Conservation (phyloP, 2,329 filamentous ascomycete genomes). For the Pseudogymnoascus destructans region DNA sequence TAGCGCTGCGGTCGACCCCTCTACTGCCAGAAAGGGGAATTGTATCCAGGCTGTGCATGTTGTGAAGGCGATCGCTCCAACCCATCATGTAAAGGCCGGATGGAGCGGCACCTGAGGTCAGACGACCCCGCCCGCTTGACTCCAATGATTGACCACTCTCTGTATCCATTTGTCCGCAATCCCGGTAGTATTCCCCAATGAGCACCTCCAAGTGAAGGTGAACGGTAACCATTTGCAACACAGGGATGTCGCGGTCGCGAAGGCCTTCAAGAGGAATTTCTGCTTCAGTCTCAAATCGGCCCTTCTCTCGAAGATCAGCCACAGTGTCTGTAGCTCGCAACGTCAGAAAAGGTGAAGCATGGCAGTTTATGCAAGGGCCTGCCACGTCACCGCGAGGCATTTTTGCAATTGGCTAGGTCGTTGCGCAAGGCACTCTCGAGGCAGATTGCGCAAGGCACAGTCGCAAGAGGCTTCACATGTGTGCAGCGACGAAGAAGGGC, state of each 20-base stretch:
- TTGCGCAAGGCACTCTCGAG: too few species aligned
- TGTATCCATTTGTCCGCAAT: too few species aligned
- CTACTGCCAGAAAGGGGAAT: too few species aligned
- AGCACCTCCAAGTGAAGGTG: slow-evolving; percentile 6
- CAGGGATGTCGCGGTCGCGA: neutral
- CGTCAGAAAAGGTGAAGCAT: too few species aligned
- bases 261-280: neutral
- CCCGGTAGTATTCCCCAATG: neutral
- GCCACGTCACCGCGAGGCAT: too few species aligned
- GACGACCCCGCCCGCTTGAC: neutral
- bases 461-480: too few species aligned
- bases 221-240: neutral
- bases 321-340: too few species aligned
- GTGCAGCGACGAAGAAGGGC: slow-evolving; percentile 1
- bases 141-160: too few species aligned
- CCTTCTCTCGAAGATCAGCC: slow-evolving; percentile 1
- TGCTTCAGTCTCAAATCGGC: slow-evolving; percentile 3
- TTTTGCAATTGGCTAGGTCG: too few species aligned
- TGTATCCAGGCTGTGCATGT: neutral
- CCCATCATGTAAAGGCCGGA: neutral
- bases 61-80: neutral
- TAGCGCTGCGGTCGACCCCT: too few species aligned
- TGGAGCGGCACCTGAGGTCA: slow-evolving; percentile 4
- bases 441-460: too few species aligned
- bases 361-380: too few species aligned